phyloP scores from a whole-genome alignment of 2,329 filamentous ascomycete genomes.

The Parastagonospora avenae region DNA sequence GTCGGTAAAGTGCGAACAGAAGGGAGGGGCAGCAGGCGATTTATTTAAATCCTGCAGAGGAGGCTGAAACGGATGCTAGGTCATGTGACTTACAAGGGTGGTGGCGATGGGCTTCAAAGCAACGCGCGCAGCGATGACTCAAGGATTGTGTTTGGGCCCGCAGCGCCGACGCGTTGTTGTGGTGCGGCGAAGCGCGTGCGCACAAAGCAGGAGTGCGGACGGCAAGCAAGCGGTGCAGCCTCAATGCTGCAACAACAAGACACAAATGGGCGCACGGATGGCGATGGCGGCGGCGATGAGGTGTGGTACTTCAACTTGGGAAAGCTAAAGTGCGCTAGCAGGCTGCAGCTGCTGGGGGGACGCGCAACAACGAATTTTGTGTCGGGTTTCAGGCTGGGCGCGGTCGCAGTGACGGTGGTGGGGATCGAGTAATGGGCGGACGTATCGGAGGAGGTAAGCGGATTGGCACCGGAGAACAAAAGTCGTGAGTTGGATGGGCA shows the following conservation, averaged over 20 bases:
- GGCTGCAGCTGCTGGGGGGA: slow-evolving; percentile 23
- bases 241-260: slow-evolving; percentile 28
- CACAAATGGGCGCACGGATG: slow-evolving; percentile 28
- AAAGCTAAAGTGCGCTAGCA: slow-evolving; percentile 16
- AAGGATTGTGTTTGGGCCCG: slow-evolving; percentile 13
- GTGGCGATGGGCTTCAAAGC: slow-evolving; percentile 32
- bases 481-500: neutral
- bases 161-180: slow-evolving; percentile 31
- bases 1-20: slow-evolving; percentile 16
- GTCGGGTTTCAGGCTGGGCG: slow-evolving; percentile 11
- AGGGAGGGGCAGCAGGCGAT: slow-evolving; percentile 26
- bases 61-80: slow-evolving; percentile 31
- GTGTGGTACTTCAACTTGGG: neutral
- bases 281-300: slow-evolving; percentile 10
- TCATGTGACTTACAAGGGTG: slow-evolving; percentile 44
- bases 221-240: slow-evolving; percentile 22
- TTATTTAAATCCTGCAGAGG: slow-evolving; percentile 24
- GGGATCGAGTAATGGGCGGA: slow-evolving; percentile 32
- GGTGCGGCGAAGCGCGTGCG: slow-evolving; percentile 23
- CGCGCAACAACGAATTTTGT: slow-evolving; percentile 7
- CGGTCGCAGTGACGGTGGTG: slow-evolving; percentile 13
- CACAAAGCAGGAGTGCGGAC: slow-evolving; percentile 16
- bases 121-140: slow-evolving; percentile 33
- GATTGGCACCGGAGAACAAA: slow-evolving; percentile 20
- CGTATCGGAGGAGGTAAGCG: slow-evolving; percentile 8